phyloP scores from a whole-genome alignment of 768 basidiomycete species.

The Suillus hirtellus region DNA sequence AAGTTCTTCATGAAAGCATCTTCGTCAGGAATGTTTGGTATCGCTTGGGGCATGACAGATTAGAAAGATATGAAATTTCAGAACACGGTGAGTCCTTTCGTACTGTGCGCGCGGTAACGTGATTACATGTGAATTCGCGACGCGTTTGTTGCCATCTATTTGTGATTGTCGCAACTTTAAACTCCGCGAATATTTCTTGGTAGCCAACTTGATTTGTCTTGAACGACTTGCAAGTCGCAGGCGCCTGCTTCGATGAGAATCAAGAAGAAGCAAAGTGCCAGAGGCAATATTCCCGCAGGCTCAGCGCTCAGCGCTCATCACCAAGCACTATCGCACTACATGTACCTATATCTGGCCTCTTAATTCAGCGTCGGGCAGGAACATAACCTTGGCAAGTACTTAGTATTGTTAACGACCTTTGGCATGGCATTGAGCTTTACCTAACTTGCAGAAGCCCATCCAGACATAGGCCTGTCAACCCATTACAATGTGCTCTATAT shows the following conservation, averaged over 20 bases:
- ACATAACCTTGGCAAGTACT: not conserved
- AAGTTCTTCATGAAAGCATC: constrained; percentile 58
- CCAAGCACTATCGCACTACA: not conserved
- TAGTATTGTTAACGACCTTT: not conserved
- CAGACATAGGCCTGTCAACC: not conserved
- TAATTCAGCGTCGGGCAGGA: not conserved
- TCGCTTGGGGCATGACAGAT: constrained; percentile 35
- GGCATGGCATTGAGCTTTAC: not conserved
- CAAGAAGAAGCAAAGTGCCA: not conserved
- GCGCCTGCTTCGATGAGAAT: not conserved
- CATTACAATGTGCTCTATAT: not conserved
- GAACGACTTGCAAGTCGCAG: not conserved
- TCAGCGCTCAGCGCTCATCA: no score
- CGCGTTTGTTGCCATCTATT: constrained; percentile 8
- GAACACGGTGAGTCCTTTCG: not conserved
- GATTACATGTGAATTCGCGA: constrained; percentile 1
- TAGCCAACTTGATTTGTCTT: not conserved
- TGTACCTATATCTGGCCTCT: not conserved
- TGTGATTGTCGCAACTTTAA: not conserved
- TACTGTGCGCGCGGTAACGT: not conserved
- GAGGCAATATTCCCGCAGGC: not conserved
- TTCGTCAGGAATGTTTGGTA: constrained; percentile 47
- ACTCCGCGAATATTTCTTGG: constrained; percentile 6
- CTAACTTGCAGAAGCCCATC: not conserved
- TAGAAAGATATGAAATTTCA: not conserved